Evolutionary conservation across 805 yeast genomes (phyloP).

Genomic region (Lachancea sp.): DNA sequence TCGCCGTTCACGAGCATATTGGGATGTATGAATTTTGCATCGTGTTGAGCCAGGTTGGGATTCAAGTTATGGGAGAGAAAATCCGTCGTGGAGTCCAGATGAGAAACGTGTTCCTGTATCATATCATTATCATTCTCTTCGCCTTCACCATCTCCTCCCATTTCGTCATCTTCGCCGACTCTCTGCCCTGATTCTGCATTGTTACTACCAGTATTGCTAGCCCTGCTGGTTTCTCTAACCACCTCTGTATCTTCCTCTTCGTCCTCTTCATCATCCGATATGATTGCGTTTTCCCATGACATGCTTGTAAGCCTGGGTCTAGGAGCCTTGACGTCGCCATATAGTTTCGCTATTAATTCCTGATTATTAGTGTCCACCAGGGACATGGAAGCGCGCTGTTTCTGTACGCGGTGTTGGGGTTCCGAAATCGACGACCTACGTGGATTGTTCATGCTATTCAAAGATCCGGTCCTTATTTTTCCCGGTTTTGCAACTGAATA

Average conservation of each 20-base stretch:
- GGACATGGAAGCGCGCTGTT: constrained; percentile 27
- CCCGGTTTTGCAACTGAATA: constrained; percentile 7
- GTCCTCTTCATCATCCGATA: constrained; percentile 12
- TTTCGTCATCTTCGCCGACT: not conserved
- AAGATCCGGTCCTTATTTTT: constrained; percentile 11
- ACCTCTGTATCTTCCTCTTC: not conserved
- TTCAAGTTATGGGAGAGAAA: constrained; percentile 1
- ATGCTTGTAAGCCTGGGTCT: constrained; percentile 6
- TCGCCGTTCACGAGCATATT: constrained; percentile 2
- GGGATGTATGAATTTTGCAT: constrained; percentile 5
- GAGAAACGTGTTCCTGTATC: not conserved
- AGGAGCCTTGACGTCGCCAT: constrained; percentile 12
- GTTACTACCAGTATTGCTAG: not conserved
- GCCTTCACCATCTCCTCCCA: not conserved
- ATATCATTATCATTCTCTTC: not conserved
- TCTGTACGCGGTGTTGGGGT: constrained; percentile 21
- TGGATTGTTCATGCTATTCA: constrained; percentile 8
- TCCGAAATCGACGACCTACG: constrained; percentile 9
- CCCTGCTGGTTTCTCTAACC: not conserved
- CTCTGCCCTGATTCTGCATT: not conserved
- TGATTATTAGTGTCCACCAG: constrained; percentile 19
- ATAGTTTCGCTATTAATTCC: constrained; percentile 22
- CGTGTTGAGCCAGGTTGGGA: not conserved
- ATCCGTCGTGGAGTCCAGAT: not conserved
- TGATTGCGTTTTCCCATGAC: constrained; percentile 14